Evolutionary conservation across 2,329 filamentous ascomycete species (phyloP).

Genomic region (Ophiostoma tasmaniense): DNA sequence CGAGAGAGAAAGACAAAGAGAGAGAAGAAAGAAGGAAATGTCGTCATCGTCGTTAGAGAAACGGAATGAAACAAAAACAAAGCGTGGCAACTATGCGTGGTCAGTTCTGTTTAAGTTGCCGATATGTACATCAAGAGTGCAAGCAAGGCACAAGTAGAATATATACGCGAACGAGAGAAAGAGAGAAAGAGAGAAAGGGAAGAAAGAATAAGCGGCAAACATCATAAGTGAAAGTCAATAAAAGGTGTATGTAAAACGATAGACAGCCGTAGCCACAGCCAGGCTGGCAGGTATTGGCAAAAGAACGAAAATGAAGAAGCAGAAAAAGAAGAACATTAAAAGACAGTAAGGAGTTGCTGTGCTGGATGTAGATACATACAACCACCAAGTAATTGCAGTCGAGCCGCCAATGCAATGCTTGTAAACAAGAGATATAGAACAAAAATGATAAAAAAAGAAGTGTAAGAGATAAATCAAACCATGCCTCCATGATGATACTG

Average conservation of each 20-base stretch:
- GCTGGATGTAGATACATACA: conserved; percentile 13
- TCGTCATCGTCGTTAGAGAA: background rate
- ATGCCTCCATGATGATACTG: conserved; percentile 6
- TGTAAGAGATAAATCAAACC: background rate
- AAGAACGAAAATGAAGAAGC: background rate
- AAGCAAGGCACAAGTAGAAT: background rate
- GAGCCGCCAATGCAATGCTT: conserved; percentile 13
- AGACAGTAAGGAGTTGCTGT: conserved; percentile 14
- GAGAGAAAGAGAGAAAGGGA: background rate
- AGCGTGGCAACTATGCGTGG: background rate
- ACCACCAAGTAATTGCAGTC: conserved; percentile 5
- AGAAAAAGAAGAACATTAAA: background rate
- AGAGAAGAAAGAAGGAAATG: background rate
- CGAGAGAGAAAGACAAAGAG: background rate
- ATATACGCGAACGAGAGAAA: background rate
- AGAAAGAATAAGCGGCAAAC: conserved; percentile 8
- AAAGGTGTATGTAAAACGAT: conserved; percentile 6
- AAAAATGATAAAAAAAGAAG: conserved; percentile 9
- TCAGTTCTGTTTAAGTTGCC: background rate
- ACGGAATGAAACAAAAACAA: background rate
- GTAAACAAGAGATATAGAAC: conserved; percentile 11
- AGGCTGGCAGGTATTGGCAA: conserved; percentile 11
- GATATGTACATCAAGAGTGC: background rate
- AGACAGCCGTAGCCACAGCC: background rate
- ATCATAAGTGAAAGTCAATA: conserved; percentile 8